Conservation (phyloP, 306 rosid species). For the Quercus ilex region DNA sequence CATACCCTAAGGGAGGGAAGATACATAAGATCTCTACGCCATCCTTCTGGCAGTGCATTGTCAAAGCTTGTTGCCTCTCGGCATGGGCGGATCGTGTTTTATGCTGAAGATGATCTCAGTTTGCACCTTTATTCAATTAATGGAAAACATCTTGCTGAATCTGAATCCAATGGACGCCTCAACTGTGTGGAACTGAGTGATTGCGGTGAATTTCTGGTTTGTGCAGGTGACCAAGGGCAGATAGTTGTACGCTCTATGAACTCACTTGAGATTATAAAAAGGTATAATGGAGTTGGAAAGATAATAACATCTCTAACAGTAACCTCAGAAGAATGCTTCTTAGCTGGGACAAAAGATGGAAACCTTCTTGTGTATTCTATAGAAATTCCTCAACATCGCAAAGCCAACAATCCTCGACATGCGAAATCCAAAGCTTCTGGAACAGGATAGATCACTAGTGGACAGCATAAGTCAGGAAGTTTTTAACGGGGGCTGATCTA, state of each 20-base stretch:
- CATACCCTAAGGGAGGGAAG: slow-evolving; percentile 92
- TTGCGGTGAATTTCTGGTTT: slow-evolving; percentile 88
- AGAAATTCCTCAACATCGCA: slow-evolving; percentile 81
- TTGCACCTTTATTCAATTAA: slow-evolving; percentile 87
- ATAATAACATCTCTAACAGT: slow-evolving; percentile 75
- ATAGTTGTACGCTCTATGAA: slow-evolving; percentile 86
- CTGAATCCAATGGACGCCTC: slow-evolving; percentile 93
- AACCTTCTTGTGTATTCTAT: slow-evolving; percentile 85
- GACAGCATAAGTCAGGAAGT: slow-evolving; percentile 24
- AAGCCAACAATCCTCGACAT: slow-evolving; percentile 48
- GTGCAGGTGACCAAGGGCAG: slow-evolving; percentile 98
- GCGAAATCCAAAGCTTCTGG: slow-evolving; percentile 44
- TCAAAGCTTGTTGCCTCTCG: slow-evolving; percentile 83
- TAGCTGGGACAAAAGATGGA: slow-evolving; percentile 95
- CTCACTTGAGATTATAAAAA: slow-evolving; percentile 81
- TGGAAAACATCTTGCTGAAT: slow-evolving; percentile 90
- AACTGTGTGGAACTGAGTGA: slow-evolving; percentile 77
- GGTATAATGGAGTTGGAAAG: slow-evolving; percentile 80
- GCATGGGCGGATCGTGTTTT: slow-evolving; percentile 77
- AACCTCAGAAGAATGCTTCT: slow-evolving; percentile 90
- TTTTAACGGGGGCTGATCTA: slow-evolving; percentile 32
- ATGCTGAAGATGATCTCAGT: slow-evolving; percentile 95
- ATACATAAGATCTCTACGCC: slow-evolving; percentile 81
- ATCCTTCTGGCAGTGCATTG: slow-evolving; percentile 85
- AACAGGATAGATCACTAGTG: slow-evolving; percentile 28